Evolutionary conservation across 2,329 filamentous ascomycete species (phyloP), one percentile per base, ranked within the genome.

Genomic region (Scedosporium dehoogii): DNA sequence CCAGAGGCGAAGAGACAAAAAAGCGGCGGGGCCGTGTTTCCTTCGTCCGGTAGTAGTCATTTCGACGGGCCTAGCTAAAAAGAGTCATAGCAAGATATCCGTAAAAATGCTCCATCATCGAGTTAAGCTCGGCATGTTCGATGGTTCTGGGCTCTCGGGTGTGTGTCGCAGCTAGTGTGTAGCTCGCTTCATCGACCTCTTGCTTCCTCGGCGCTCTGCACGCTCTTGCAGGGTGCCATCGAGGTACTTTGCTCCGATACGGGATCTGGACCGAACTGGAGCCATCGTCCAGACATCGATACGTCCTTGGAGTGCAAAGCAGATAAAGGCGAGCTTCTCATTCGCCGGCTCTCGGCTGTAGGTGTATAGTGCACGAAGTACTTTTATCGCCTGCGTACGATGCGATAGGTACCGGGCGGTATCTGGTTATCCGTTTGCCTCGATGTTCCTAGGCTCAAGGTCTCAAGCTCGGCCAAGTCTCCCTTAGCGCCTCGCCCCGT

Each of bases 171-270:
- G 23, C 21, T 23, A 14, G 18, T 23, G n/a, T 12, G 23, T 55
- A 23, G 23, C 18, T 10, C 12, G 51, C 33, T 55, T 27, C 23
- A 48, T 48, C 18, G 44, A 48, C 16, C 44, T 48, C 9, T 21
- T n/a, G 44, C 9, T 48, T 55, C 51, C 51, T 55, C 51, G 51
- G 51, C 51, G 51, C 21, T 21, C 16, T 53, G 14, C 25, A 6
- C 29, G 7, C 29, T 38, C 33, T 38, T 38, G 51, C 51, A 55
- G 51, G 51, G 51, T 55, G 51, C 23, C 51, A 55, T 55, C 23
- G 51, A 55, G 51, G 51, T 55, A 55, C 51, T 55, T 55, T 55
- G 51, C 18, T 55, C 51, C 51, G 21, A 55, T 23, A 55, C 51
- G 23, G 23, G 51, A 23, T 23, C 51, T 55, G 18, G 23, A 23